Evolutionary conservation across 2,329 filamentous ascomycete genomes (phyloP), one percentile per base, ranked within the genome.

Genomic region (Apiospora phragmitis): DNA sequence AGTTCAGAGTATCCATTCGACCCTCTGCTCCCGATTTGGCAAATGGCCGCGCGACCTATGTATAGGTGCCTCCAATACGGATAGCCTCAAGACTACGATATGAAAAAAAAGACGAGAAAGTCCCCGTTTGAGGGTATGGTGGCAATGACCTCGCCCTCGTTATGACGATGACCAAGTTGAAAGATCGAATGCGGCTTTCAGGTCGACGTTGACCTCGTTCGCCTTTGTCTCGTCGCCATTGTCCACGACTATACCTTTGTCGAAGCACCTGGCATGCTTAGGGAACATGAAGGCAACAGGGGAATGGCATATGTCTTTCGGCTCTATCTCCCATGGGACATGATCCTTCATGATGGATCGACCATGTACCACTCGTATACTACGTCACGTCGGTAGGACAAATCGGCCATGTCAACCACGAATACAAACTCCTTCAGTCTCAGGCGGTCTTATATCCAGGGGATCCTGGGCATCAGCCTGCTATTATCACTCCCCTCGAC

Each of bases 401-500:
- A 38, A 62, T 62, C 55, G 55, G 55, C 55, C 55, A 62, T 62
- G 55, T 38, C 32, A 38, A 62, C 32, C n/a, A 38, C 21, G 55
- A 38, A 62, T 32, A 62, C 21, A 62, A n/a, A 14, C 32, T 38
- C 71, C 18, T 62, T 72, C 62, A 70, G 69, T 65, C 71, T 71
- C 69, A 76, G 71, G 65, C 71, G 72, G 41, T 69, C 74, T 55
- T 76, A 62, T 55, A 69, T 76, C 32, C 69, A 67, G 70, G 51
- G 66, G 51, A 67, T 77, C 45, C 49, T 78, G 18, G 75, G 75
- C 72, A 70, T 70, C 43, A 70, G 73, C 24, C 71, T 62, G 9
- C 8, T n/a, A 5, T 11, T 38, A 5, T 11, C 24, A 11, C 18
- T 62, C 9, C 55, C 38, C 11, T 62, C 32, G 32, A 38, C 18